These are phyloP conservation scores for Naematelia aurantialba DNA, from an alignment of 768 basidiomycete species.

Conservation along the genomic window DNA sequence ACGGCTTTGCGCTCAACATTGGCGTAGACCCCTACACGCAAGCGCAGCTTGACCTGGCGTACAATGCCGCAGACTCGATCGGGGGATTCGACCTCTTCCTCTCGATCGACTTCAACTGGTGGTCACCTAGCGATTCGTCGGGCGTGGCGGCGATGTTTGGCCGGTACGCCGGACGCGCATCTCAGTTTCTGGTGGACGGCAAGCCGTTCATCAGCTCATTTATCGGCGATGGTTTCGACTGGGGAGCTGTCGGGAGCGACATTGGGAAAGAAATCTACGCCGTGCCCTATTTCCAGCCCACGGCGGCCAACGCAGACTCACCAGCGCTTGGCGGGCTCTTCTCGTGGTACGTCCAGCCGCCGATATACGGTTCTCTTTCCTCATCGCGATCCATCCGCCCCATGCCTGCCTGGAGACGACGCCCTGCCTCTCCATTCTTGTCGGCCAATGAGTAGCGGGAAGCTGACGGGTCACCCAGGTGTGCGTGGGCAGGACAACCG, in stretches of 20 bases:
- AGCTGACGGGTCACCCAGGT: slow-evolving; percentile 34
- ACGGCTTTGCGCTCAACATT: slow-evolving; percentile 48
- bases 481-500: slow-evolving; percentile 45
- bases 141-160: slow-evolving; percentile 28
- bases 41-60: slow-evolving; percentile 44
- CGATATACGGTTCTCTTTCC: no score
- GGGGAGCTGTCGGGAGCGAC: slow-evolving; percentile 21
- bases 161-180: slow-evolving; percentile 27
- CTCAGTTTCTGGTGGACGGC: slow-evolving; percentile 40
- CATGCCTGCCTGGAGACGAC: slow-evolving; percentile 3
- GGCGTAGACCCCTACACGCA: slow-evolving; percentile 45
- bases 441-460: no score
- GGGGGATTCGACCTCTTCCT: slow-evolving; percentile 47
- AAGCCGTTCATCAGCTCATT: slow-evolving; percentile 49
- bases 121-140: slow-evolving; percentile 22
- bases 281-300: slow-evolving; percentile 46
- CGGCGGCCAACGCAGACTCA: slow-evolving; percentile 25
- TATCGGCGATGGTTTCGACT: slow-evolving; percentile 49
- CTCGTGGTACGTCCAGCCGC: slow-evolving; percentile 38
- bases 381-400: background rate
- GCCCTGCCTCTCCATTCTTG: no score
- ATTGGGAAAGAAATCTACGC: slow-evolving; percentile 38
- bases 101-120: slow-evolving; percentile 52
- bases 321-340: slow-evolving; percentile 39
- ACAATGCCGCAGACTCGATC: slow-evolving; percentile 31